Conservation (phyloP, 2,329 filamentous ascomycete genomes). For the Trichoderma brevicompactum region DNA sequence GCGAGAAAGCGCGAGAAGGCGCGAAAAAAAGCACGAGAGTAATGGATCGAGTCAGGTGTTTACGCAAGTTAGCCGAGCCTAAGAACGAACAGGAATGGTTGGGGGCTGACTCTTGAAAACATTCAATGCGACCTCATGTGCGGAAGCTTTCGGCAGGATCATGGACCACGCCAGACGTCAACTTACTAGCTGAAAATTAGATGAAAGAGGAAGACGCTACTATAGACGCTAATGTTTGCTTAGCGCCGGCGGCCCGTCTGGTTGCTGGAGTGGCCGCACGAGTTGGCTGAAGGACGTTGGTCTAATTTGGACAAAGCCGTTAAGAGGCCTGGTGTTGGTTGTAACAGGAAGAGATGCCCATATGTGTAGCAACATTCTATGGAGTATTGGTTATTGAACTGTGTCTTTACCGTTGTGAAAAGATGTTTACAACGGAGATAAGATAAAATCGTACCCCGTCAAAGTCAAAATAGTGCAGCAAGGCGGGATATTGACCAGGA, state of each 20-base stretch:
- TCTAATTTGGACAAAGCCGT: not conserved
- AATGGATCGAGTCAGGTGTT: not conserved
- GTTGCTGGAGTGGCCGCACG: not conserved
- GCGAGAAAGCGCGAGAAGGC: not conserved
- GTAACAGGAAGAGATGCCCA: not conserved
- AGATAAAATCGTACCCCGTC: too few species aligned
- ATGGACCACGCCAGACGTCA: not conserved
- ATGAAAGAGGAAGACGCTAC: conserved; percentile 18
- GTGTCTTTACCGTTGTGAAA: too few species aligned
- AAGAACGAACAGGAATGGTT: not conserved
- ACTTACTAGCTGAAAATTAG: not conserved
- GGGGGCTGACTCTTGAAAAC: conserved; percentile 6
- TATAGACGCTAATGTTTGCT: not conserved
- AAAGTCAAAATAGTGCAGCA: not conserved
- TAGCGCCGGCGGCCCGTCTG: conserved; percentile 9
- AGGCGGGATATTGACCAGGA: not conserved
- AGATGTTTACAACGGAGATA: too few species aligned
- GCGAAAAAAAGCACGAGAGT: too few species aligned
- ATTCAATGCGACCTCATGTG: not conserved
- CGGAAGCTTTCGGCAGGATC: not conserved
- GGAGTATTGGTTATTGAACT: too few species aligned
- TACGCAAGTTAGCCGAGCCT: not conserved
- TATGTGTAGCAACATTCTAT: not conserved
- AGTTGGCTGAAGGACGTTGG: not conserved
- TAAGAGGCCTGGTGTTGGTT: not conserved